Evolutionary conservation across 495 filamentous ascomycete genomes (phyloP).

Genomic region (Penicillium nucicola): DNA sequence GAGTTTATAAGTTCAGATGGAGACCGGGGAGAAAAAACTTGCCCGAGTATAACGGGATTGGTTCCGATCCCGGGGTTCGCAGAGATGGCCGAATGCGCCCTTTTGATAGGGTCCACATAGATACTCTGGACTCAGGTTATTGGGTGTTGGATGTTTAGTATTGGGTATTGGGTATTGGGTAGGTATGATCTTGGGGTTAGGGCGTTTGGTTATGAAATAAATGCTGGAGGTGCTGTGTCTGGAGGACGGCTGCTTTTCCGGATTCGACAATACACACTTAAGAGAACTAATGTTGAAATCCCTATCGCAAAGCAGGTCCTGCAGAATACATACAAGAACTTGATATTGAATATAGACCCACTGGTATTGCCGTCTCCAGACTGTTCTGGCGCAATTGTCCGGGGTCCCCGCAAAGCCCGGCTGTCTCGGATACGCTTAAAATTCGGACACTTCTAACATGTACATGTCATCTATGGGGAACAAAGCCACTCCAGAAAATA

Average conservation of each 20-base stretch:
- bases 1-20: no score
- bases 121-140: no score
- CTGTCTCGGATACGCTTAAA: background rate
- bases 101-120: constrained; percentile 14
- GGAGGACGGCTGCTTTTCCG: no score
- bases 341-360: no score
- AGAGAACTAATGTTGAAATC: no score
- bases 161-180: background rate
- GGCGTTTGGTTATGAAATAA: no score
- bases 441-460: background rate
- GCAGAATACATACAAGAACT: no score
- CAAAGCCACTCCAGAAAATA: no score
- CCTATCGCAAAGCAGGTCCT: no score
- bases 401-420: constrained; percentile 5
- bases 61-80: constrained; percentile 15
- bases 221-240: no score
- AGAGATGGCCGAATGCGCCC: constrained; percentile 20
- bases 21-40: constrained; percentile 4
- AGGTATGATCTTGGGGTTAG: no score
- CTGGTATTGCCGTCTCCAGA: background rate
- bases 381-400: background rate
- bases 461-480: background rate
- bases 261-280: no score
- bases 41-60: constrained; percentile 8
- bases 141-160: background rate